These are phyloP conservation scores for Linnemannia elongata DNA, from an alignment of 192 early-diverging fungal species.

Conservation along the genomic window DNA sequence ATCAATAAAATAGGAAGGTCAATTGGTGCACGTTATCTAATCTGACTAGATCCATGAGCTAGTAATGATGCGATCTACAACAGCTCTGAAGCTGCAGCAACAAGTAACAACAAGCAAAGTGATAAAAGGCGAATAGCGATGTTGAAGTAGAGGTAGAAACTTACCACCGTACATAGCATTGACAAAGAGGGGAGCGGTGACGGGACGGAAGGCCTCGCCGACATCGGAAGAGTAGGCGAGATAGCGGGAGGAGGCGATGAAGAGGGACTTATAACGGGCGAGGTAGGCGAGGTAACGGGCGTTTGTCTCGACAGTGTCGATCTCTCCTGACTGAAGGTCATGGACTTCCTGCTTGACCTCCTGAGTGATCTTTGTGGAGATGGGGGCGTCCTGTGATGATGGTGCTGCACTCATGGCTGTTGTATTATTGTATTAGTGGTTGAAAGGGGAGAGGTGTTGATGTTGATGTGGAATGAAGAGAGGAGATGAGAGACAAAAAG, in stretches of 20 bases:
- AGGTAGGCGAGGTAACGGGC: slow-evolving; percentile 69
- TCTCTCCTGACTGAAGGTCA: slow-evolving; percentile 52
- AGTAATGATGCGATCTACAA: background rate
- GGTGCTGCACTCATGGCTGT: slow-evolving; percentile 28
- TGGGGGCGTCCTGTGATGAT: slow-evolving; percentile 21
- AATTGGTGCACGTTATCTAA: background rate
- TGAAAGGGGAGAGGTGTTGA: background rate
- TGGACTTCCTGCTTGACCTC: slow-evolving; percentile 40
- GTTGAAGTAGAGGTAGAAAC: background rate
- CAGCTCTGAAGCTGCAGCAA: background rate
- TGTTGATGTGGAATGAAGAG: background rate
- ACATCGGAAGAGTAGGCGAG: slow-evolving; percentile 79
- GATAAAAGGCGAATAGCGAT: background rate
- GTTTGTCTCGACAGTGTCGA: slow-evolving; percentile 61
- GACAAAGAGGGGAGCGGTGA: slow-evolving; percentile 67
- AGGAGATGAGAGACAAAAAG: slow-evolving; percentile 10
- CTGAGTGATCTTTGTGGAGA: slow-evolving; percentile 30
- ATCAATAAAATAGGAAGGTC: background rate
- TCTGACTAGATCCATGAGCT: background rate
- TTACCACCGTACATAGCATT: slow-evolving; percentile 68
- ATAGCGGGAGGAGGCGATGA: slow-evolving; percentile 63
- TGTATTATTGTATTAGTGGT: background rate
- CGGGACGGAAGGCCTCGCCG: slow-evolving; percentile 78
- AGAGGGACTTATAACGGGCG: slow-evolving; percentile 60
- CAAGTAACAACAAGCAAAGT: background rate